Conservation (phyloP, 2,329 filamentous ascomycete species). For the Scolecobasidium constrictum region DNA sequence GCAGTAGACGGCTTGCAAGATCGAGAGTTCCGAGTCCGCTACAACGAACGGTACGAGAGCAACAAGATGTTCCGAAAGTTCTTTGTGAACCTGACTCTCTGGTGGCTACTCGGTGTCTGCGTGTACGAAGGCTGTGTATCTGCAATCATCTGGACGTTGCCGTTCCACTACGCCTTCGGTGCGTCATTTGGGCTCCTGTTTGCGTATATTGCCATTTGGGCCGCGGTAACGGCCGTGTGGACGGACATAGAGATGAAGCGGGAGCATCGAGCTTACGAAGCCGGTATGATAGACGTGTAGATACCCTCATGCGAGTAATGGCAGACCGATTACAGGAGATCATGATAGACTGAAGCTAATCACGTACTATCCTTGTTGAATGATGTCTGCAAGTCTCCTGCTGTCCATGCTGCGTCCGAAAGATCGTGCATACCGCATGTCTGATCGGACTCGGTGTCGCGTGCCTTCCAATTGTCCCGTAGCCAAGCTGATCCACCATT, state of each 20-base stretch:
- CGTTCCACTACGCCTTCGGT: slow-evolving; percentile 21
- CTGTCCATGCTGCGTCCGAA: too few relatives aligned
- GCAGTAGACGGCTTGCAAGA: slow-evolving; percentile 21
- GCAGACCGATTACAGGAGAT: too few relatives aligned
- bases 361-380: too few relatives aligned
- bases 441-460: too few relatives aligned
- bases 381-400: too few relatives aligned
- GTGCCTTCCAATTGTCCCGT: too few relatives aligned
- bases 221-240: slow-evolving; percentile 12
- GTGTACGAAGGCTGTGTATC: slow-evolving; percentile 19
- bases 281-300: neutral
- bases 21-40: slow-evolving; percentile 20
- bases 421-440: too few relatives aligned
- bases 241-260: slow-evolving; percentile 19
- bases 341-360: too few relatives aligned
- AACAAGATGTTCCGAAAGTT: slow-evolving; percentile 19
- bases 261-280: slow-evolving; percentile 18
- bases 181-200: slow-evolving; percentile 18
- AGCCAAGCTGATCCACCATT: too few relatives aligned
- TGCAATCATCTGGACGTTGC: slow-evolving; percentile 20
- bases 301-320: too few relatives aligned
- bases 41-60: slow-evolving; percentile 20
- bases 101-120: slow-evolving; percentile 18
- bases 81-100: slow-evolving; percentile 19
- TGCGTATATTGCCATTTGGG: slow-evolving; percentile 19